These are phyloP conservation scores for Leavenworthia alabamica DNA, from an alignment of 345 rosid genomes.

Conservation along the genomic window DNA sequence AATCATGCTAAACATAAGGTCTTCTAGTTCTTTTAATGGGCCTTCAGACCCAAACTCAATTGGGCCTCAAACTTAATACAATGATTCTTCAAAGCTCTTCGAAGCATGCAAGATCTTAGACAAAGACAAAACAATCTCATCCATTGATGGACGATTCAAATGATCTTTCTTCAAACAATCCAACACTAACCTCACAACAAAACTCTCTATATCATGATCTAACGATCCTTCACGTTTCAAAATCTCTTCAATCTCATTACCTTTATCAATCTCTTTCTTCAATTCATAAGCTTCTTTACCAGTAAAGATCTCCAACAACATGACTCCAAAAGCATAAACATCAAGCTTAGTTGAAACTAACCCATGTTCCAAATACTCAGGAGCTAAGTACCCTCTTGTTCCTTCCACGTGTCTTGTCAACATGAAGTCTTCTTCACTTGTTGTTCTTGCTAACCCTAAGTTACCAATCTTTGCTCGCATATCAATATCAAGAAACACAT, in stretches of 20 bases:
- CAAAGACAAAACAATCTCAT: conserved; percentile 45
- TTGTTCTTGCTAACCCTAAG: conserved; percentile 59
- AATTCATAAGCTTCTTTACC: conserved; percentile 53
- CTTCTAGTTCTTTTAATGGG: background rate
- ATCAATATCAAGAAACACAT: conserved; percentile 66
- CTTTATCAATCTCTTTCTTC: conserved; percentile 29
- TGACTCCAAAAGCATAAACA: conserved; percentile 74
- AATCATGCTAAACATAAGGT: background rate
- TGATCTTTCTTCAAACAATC: conserved; percentile 59
- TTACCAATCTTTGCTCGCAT: conserved; percentile 77
- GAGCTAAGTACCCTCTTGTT: conserved; percentile 78
- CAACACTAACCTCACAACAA: conserved; percentile 38
- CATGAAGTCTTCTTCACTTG: conserved; percentile 49
- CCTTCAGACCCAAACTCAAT: background rate
- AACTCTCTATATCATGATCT: conserved; percentile 38
- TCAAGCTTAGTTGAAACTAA: conserved; percentile 69
- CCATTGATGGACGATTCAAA: conserved; percentile 59
- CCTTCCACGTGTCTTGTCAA: conserved; percentile 82
- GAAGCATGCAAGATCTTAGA: conserved; percentile 43
- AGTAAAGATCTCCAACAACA: conserved; percentile 53
- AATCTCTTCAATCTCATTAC: conserved; percentile 32
- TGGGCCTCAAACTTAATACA: conserved; percentile 13
- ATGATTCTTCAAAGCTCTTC: conserved; percentile 36
- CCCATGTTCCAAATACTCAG: conserved; percentile 77
- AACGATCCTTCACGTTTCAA: conserved; percentile 36